Percentiles rank a stretch among this genome's conserved stretches.
These are phyloP conservation scores for Clohesyomyces aquaticus DNA, from an alignment of 495 filamentous ascomycete genomes.

Conservation along the genomic window DNA sequence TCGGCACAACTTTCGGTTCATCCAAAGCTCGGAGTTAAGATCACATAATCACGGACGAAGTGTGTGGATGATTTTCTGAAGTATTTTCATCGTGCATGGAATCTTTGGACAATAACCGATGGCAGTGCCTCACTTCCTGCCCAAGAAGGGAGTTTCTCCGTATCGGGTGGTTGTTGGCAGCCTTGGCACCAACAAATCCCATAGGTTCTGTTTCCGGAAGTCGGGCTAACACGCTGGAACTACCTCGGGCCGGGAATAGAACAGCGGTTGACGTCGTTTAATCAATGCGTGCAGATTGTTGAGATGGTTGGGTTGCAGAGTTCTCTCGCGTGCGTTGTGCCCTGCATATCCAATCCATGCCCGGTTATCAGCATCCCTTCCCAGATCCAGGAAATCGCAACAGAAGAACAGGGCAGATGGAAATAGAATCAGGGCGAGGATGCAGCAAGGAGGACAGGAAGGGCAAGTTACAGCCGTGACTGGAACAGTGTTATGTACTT, in stretches of 20 bases:
- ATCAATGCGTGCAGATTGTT: conserved; percentile 21
- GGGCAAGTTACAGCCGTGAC: background rate
- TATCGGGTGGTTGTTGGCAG: background rate
- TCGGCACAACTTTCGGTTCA: no score
- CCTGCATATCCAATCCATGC: conserved; percentile 24
- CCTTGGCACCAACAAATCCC: background rate
- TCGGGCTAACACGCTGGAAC: no score
- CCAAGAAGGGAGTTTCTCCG: background rate
- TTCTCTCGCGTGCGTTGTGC: conserved; percentile 12
- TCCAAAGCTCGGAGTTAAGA: no score
- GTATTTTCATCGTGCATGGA: no score
- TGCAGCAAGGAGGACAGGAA: conserved; percentile 6
- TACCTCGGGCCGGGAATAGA: background rate
- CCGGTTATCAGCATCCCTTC: conserved; percentile 1
- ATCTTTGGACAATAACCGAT: background rate
- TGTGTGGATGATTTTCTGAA: no score
- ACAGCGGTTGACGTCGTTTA: conserved; percentile 14
- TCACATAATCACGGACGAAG: no score
- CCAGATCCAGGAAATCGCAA: background rate
- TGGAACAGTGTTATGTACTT: background rate
- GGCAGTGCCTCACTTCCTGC: background rate
- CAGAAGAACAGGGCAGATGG: background rate
- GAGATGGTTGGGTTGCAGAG: conserved; percentile 27
- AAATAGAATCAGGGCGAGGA: conserved; percentile 7
- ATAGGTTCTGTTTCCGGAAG: conserved; percentile 12